Evolutionary conservation across 2,329 filamentous ascomycete genomes (phyloP).

Genomic region (Aspergillus clavatus): DNA sequence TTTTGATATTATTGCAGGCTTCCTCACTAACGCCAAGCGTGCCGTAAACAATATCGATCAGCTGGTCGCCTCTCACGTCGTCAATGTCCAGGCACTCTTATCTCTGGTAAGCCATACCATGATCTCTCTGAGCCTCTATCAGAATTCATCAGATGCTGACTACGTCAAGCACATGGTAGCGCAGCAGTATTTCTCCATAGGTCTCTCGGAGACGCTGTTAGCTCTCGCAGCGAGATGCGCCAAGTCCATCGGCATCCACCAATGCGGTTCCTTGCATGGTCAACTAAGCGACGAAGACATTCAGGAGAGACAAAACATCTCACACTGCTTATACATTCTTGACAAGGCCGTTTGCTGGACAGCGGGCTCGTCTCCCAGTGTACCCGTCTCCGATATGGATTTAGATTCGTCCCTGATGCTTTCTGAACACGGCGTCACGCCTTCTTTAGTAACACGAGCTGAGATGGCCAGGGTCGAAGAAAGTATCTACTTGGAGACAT

Average conservation of each 20-base stretch:
- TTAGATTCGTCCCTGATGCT: background rate
- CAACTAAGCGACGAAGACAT: background rate
- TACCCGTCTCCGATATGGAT: background rate
- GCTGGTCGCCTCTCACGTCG: background rate
- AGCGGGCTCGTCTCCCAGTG: background rate
- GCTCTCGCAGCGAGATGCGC: background rate
- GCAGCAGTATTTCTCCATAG: background rate
- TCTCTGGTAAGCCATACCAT: background rate
- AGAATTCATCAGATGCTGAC: background rate
- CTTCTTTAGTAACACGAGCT: background rate
- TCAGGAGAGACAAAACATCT: background rate
- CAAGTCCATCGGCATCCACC: background rate
- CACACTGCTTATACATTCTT: background rate
- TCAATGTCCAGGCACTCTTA: background rate
- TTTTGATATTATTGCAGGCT: background rate
- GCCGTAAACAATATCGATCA: background rate
- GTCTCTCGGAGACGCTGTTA: background rate
- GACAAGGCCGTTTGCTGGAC: background rate
- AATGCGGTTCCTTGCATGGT: background rate
- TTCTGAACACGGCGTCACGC: background rate
- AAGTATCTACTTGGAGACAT: background rate
- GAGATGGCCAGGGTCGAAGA: background rate
- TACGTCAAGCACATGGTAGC: background rate
- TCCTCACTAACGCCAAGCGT: background rate
- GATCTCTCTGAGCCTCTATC: background rate